Evolutionary conservation across 805 yeast genomes (phyloP).

Genomic region (Candida jianshihensis): DNA sequence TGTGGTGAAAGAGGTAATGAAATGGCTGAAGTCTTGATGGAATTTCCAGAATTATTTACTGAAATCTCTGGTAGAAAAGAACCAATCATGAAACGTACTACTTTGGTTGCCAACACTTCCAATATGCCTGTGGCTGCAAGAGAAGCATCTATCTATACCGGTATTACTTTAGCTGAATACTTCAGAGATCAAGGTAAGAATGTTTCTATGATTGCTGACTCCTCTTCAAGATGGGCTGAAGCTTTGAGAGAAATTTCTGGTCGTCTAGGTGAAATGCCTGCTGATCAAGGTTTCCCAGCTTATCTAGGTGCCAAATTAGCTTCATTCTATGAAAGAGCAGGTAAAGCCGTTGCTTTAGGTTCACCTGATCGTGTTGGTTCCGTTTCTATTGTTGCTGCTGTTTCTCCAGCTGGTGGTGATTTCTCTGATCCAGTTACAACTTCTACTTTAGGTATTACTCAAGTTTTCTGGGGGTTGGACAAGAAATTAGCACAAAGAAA

Average conservation of each 20-base stretch:
- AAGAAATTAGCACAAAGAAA: constrained; percentile 98
- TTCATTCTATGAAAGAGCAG: constrained; percentile 99
- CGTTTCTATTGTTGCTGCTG: constrained; percentile 99
- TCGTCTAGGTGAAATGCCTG: constrained; percentile 99
- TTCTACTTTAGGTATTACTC: constrained; percentile 98
- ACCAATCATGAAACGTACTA: constrained; percentile 99
- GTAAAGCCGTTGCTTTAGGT: constrained; percentile 91
- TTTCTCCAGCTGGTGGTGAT: constrained; percentile 99
- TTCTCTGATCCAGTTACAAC: constrained; percentile 99
- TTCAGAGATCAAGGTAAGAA: constrained; percentile 99
- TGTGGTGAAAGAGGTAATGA: constrained; percentile 98
- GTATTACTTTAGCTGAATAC: constrained; percentile 97
- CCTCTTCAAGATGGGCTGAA: constrained; percentile 99
- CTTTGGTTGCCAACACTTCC: constrained; percentile 96
- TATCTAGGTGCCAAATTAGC: constrained; percentile 98
- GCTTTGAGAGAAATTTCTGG: constrained; percentile 99
- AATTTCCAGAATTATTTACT: constrained; percentile 95
- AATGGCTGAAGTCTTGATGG: constrained; percentile 99
- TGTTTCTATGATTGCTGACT: constrained; percentile 99
- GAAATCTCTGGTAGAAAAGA: constrained; percentile 90
- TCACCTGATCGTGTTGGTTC: constrained; percentile 96
- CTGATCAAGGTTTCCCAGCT: constrained; percentile 99
- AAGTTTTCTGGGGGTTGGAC: constrained; percentile 99
- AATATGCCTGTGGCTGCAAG: constrained; percentile 99
- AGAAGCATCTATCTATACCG: constrained; percentile 99